Percentiles rank a stretch among this genome's conserved stretches.
Evolutionary conservation across 2,329 filamentous ascomycete genomes (phyloP).

Genomic region (Cladosporium colombiae): DNA sequence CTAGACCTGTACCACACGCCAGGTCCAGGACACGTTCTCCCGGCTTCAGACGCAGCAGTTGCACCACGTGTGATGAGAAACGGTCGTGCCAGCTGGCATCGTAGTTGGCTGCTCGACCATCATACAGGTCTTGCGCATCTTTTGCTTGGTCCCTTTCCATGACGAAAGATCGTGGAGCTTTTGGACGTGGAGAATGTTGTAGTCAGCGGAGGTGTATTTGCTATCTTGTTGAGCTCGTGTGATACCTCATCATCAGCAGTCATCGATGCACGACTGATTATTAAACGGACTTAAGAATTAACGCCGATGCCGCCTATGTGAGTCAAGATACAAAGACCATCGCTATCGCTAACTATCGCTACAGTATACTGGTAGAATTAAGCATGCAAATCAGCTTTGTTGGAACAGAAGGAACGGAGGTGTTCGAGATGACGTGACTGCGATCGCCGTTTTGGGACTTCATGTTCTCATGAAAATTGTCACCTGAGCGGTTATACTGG

Average conservation of each 20-base stretch:
- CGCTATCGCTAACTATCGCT: too few relatives aligned
- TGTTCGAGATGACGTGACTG: too few relatives aligned
- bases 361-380: too few relatives aligned
- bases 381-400: too few relatives aligned
- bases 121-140: conserved; percentile 34
- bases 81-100: conserved; percentile 45
- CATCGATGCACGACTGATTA: neutral
- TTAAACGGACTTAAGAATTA: neutral
- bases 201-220: neutral
- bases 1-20: conserved; percentile 49
- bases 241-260: too few relatives aligned
- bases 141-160: conserved; percentile 18
- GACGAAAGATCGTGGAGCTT: too few relatives aligned
- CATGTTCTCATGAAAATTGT: too few relatives aligned
- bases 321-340: too few relatives aligned
- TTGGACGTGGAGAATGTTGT: too few relatives aligned
- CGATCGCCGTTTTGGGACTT: too few relatives aligned
- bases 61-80: conserved; percentile 43
- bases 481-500: too few relatives aligned
- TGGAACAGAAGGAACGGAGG: too few relatives aligned
- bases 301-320: neutral
- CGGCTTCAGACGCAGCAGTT: conserved; percentile 29
- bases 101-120: conserved; percentile 39
- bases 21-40: conserved; percentile 48
- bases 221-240: neutral